Base-by-base conservation (phyloP, 2,329 filamentous ascomycete genomes). In the Fusarium hainanense region DNA sequence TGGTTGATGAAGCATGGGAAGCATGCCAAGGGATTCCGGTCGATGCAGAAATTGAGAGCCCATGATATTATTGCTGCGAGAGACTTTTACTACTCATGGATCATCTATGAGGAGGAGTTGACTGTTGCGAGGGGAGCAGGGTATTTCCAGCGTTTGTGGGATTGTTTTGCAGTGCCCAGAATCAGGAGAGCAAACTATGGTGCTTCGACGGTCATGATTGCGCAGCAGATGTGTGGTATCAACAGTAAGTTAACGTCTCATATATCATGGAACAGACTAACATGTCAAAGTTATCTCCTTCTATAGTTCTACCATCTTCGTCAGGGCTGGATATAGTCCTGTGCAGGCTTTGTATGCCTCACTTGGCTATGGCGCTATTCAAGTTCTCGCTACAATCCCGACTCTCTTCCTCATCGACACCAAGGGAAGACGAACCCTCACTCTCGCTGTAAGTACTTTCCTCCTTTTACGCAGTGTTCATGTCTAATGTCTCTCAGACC, bases 161-260 rank as follows among this genome's bases (percentile, higher is more conserved):
- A 92, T 73, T 82, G 89, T 5, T 90, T 92, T 75, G 87, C 88
- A 23, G 85, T 92, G 42, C 88, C 90, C 2, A 84, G 91, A 56
- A 84, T 92, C n/a, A 84, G 90, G 40, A 85, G 90, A 37, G 92
- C 93, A 2, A 94, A 89, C 25, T 86, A 91, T 47, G 93, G 92
- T 30, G 91, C 92, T 2, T 91, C 89, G 61, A 89, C 89, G 2
- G 92, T 95, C 69, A 96, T 96, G 92, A 86, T 91, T 75, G 89
- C 88, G 0, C 89, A 92, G 77, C 89, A 91, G 78, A 78, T 78
- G 70, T 76, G 63, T 11, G 74, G 72, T 14, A 76, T 76, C 57
- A 74, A 73, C 57, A 75, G 74, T 73, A 57, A 59, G 68, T 65
- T 41, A 0, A 20, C 21, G 21, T 4, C 4, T 1, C 12, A 11